Conservation (phyloP, 805 yeast genomes). For the Metschnikowia lochheadii region DNA sequence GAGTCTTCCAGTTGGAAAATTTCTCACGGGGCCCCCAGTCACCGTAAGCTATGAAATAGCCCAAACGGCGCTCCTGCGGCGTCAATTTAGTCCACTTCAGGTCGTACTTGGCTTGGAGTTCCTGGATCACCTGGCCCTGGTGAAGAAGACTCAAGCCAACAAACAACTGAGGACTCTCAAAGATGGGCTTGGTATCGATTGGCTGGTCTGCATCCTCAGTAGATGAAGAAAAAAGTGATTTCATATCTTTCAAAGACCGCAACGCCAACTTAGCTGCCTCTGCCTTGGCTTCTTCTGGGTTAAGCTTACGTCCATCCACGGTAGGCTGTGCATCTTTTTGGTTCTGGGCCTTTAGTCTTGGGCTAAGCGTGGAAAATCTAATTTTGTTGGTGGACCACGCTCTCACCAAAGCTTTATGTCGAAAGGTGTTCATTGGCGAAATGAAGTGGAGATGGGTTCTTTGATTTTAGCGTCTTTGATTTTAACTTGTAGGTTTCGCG, state of each 20-base stretch:
- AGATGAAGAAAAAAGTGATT: conserved; percentile 35
- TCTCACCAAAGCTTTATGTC: neutral
- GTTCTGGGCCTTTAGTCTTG: neutral
- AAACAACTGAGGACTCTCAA: conserved; percentile 33
- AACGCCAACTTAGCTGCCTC: conserved; percentile 39
- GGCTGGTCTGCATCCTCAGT: conserved; percentile 43
- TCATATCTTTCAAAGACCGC: conserved; percentile 39
- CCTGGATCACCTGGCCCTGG: conserved; percentile 55
- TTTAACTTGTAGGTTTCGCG: neutral
- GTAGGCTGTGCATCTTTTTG: conserved; percentile 1
- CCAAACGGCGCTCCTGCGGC: conserved; percentile 47
- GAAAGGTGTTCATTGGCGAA: neutral
- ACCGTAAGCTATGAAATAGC: conserved; percentile 64
- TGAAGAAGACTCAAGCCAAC: conserved; percentile 41
- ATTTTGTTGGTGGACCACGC: neutral
- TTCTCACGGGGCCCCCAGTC: conserved; percentile 67
- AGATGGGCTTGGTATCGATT: conserved; percentile 43
- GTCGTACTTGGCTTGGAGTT: conserved; percentile 47
- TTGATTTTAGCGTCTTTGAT: neutral
- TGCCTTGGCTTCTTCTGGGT: conserved; percentile 17
- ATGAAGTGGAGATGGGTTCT: neutral
- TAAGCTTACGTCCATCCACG: conserved; percentile 11
- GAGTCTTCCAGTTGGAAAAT: conserved; percentile 44
- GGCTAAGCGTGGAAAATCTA: neutral
- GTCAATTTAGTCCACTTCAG: conserved; percentile 54